Evolutionary conservation across 129 eudicot species (phyloP).

Genomic region (Flaveria brownii): DNA sequence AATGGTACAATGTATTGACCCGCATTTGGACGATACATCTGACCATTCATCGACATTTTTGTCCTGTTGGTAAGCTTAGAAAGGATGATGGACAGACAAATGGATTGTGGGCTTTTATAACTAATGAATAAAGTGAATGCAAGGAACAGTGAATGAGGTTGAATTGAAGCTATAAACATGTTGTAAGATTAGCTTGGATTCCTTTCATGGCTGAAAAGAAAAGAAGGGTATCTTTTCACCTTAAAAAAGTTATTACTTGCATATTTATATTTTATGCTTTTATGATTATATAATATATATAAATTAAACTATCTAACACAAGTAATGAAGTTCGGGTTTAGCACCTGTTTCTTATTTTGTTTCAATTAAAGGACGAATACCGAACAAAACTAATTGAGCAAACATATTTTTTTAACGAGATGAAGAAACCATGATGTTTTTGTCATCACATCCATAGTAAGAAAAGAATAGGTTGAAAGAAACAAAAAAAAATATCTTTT

Average conservation of each 20-base stretch:
- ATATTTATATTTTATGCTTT: background rate
- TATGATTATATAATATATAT: background rate
- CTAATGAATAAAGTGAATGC: conserved; percentile 22
- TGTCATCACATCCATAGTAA: no score
- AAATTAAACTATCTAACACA: background rate
- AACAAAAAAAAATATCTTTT: no score
- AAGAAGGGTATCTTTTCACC: conserved; percentile 61
- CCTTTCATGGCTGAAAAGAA: conserved; percentile 79
- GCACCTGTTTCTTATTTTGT: background rate
- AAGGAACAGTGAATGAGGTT: conserved; percentile 35
- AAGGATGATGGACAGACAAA: conserved; percentile 21
- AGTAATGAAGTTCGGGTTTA: background rate
- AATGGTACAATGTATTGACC: conserved; percentile 44
- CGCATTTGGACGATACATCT: conserved; percentile 6
- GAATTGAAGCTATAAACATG: conserved; percentile 41
- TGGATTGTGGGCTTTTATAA: conserved; percentile 29
- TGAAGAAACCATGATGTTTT: no score
- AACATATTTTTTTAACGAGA: no score
- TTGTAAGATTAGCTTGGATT: conserved; percentile 43
- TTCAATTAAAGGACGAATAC: no score
- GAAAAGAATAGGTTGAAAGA: no score
- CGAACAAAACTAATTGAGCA: no score
- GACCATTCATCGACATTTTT: conserved; percentile 25
- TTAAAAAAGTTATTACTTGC: background rate
- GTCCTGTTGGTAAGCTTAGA: conserved; percentile 26